A percentile compares a stretch with the other conserved stretches of the same genome.
phyloP scores from a whole-genome alignment of 768 basidiomycete genomes.

The Amanita rimosa region DNA sequence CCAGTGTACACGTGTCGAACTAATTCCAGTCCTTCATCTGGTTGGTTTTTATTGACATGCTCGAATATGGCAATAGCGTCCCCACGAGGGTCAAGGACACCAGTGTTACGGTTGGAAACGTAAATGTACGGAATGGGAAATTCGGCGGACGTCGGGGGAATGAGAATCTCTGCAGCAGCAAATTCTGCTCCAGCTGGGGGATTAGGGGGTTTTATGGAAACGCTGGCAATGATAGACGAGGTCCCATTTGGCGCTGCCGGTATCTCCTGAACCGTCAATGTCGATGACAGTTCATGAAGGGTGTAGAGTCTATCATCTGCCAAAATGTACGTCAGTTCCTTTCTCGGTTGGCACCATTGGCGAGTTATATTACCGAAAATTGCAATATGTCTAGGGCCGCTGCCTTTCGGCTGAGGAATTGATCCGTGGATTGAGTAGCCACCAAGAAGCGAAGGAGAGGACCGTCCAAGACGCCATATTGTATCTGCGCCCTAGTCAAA shows the following conservation, averaged over 20 bases:
- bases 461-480: constrained; percentile 50
- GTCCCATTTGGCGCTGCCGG: constrained; percentile 29
- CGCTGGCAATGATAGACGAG: constrained; percentile 23
- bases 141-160: constrained; percentile 19
- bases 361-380: constrained; percentile 16
- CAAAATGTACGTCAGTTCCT: neutral
- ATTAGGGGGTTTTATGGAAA: constrained; percentile 25
- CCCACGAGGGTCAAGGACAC: constrained; percentile 21
- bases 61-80: constrained; percentile 43
- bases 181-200: constrained; percentile 25
- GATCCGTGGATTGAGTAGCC: constrained; percentile 45
- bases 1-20: constrained; percentile 37
- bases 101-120: constrained; percentile 35
- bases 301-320: constrained; percentile 32
- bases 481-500: constrained; percentile 48
- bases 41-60: constrained; percentile 23
- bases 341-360: neutral
- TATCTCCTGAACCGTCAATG: constrained; percentile 30
- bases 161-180: constrained; percentile 35
- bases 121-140: constrained; percentile 32
- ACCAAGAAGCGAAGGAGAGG: constrained; percentile 26
- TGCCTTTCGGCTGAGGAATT: constrained; percentile 50
- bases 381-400: constrained; percentile 48
- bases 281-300: constrained; percentile 20
- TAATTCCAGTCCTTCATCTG: constrained; percentile 21